These are phyloP conservation scores for Plasmodium inui DNA, from an alignment of 169 alveolate species.

Conservation along the genomic window DNA sequence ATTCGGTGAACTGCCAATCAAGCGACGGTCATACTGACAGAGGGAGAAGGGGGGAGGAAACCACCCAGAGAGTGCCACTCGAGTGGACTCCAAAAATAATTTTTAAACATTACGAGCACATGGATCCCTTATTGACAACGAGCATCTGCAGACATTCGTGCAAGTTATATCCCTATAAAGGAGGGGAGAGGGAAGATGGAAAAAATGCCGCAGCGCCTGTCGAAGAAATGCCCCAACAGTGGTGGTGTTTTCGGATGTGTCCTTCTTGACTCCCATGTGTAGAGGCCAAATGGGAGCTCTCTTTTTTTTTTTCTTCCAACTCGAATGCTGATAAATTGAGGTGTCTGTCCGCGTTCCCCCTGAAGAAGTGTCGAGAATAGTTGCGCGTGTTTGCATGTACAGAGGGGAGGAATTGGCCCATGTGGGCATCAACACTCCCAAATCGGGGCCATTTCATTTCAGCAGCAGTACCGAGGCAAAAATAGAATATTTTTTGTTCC, in stretches of 20 bases:
- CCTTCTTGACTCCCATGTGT: not conserved
- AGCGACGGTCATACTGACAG: not conserved
- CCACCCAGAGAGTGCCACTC: not conserved
- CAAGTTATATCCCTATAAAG: slow-evolving; percentile 34
- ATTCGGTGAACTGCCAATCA: not conserved
- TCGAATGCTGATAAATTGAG: slow-evolving; percentile 32
- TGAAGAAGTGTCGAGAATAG: not conserved
- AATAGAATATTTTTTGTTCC: slow-evolving; percentile 44
- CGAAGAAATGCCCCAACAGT: not conserved
- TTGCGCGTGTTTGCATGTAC: not conserved
- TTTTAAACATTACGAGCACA: slow-evolving; percentile 24
- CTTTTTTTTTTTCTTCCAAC: slow-evolving; percentile 1
- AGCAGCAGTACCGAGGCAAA: slow-evolving; percentile 3
- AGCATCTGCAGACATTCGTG: slow-evolving; percentile 36
- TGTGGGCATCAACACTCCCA: not conserved
- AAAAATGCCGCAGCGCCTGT: too few species aligned
- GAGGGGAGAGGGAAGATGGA: not conserved
- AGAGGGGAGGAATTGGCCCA: not conserved
- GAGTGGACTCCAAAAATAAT: not conserved
- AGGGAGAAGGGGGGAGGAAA: too few species aligned
- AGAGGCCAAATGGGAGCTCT: not conserved
- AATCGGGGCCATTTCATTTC: not conserved
- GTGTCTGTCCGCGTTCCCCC: slow-evolving; percentile 10
- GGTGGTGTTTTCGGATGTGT: not conserved
- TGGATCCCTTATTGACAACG: slow-evolving; percentile 27